Percentiles rank a stretch among this genome's conserved stretches.
phyloP scores from a whole-genome alignment of 352 stramenopile species.

The Globisporangium orthogonon region DNA sequence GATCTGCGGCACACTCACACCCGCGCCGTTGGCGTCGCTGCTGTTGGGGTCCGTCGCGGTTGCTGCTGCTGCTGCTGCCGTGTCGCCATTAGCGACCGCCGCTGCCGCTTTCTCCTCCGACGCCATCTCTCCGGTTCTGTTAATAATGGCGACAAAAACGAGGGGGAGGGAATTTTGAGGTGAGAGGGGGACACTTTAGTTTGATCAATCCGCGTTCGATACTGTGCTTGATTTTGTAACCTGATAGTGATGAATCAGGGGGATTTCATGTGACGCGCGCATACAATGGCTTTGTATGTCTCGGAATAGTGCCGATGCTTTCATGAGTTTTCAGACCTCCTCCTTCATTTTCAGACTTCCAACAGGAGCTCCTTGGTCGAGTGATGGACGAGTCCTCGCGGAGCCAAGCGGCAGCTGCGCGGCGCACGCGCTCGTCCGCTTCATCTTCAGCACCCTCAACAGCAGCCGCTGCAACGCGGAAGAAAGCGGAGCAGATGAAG shows the following conservation, averaged over 20 bases:
- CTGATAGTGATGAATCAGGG: not conserved
- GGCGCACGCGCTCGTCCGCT: conserved; percentile 8
- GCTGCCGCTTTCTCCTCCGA: conserved; percentile 14
- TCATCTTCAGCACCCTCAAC: not conserved
- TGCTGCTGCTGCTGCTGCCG: not conserved
- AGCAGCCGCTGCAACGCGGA: conserved; percentile 1
- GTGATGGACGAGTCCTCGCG: conserved; percentile 11
- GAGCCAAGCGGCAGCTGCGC: conserved; percentile 16
- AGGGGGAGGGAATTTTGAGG: too few species aligned
- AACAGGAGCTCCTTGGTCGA: not conserved
- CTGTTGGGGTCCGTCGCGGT: conserved; percentile 4
- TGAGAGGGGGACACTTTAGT: too few species aligned
- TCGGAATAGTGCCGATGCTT: too few species aligned
- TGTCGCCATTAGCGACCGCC: not conserved
- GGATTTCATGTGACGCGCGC: not conserved
- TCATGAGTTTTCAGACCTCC: too few species aligned
- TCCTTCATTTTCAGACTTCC: too few species aligned
- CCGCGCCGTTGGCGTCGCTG: conserved; percentile 2
- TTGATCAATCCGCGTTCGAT: too few species aligned
- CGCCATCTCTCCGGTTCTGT: conserved; percentile 1
- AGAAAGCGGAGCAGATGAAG: too few species aligned
- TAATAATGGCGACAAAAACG: not conserved
- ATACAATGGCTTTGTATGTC: not conserved
- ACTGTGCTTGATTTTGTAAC: not conserved
- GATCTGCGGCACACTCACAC: conserved; percentile 75